phyloP scores from a whole-genome alignment of 306 rosid genomes.

The Glycine soja region DNA sequence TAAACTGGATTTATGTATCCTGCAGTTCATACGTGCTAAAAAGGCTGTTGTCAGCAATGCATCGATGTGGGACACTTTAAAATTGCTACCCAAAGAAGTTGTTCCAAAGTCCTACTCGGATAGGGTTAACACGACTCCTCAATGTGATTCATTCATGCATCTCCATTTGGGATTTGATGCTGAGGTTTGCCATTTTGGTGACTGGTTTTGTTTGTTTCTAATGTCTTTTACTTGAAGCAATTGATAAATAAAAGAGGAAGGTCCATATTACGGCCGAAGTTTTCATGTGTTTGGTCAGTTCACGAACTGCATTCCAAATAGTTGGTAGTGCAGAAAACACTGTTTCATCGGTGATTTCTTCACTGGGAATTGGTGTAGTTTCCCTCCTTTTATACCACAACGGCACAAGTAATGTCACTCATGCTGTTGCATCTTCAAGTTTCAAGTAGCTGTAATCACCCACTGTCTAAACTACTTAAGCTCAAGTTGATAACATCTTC shows the following conservation, averaged over 20 bases:
- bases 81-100: conserved; percentile 69
- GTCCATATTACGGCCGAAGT: neutral
- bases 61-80: conserved; percentile 92
- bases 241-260: conserved; percentile 18
- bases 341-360: conserved; percentile 4
- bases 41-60: conserved; percentile 93
- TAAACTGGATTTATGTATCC: conserved; percentile 30
- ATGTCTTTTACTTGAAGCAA: conserved; percentile 27
- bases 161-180: conserved; percentile 95
- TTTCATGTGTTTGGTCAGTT: conserved; percentile 3
- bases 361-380: neutral
- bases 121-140: conserved; percentile 62
- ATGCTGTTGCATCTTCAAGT: conserved; percentile 22
- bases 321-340: neutral
- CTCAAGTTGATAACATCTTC: conserved; percentile 13
- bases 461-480: conserved; percentile 14
- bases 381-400: conserved; percentile 5
- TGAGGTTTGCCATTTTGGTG: conserved; percentile 61
- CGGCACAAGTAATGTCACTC: neutral
- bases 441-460: neutral
- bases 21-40: conserved; percentile 84
- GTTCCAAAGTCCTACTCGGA: conserved; percentile 72
- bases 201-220: conserved; percentile 26
- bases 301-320: neutral
- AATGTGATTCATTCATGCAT: conserved; percentile 98